Evolutionary conservation across 2,329 filamentous ascomycete genomes (phyloP).

Genomic region (Incumbomyces lentus): DNA sequence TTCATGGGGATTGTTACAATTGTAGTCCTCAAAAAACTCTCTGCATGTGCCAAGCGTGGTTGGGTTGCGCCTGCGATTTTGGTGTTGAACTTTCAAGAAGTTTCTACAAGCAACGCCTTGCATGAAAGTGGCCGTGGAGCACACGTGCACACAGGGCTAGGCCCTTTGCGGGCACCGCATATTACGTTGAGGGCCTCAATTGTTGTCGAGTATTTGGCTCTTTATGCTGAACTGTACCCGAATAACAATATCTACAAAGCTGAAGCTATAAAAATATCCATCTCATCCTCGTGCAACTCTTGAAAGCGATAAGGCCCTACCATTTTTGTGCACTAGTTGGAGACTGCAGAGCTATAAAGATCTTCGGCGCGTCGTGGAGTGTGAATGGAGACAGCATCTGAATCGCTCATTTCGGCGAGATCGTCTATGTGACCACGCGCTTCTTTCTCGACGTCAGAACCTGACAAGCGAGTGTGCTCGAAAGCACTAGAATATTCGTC

Average conservation of each 20-base stretch:
- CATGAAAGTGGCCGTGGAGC: neutral
- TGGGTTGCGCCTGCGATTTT: slow-evolving; percentile 1
- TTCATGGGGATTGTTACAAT: no score
- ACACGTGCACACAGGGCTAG: neutral
- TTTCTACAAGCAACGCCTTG: slow-evolving; percentile 6
- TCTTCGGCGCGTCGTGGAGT: slow-evolving; percentile 12
- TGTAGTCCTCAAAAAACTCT: neutral
- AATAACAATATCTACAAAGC: no score
- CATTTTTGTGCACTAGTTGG: neutral
- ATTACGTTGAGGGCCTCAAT: no score
- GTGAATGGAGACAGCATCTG: slow-evolving; percentile 18
- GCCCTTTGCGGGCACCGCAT: no score
- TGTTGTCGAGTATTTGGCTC: no score
- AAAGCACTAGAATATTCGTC: slow-evolving; percentile 35
- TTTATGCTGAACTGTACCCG: no score
- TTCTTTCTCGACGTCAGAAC: slow-evolving; percentile 7
- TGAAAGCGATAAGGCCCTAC: no score
- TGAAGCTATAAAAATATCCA: no score
- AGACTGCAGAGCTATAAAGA: neutral
- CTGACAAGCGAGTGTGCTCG: slow-evolving; percentile 5
- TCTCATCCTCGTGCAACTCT: no score
- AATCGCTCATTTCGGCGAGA: slow-evolving; percentile 19
- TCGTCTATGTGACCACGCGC: slow-evolving; percentile 8
- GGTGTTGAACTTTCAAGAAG: slow-evolving; percentile 9
- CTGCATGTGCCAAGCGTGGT: slow-evolving; percentile 5